Evolutionary conservation across 805 yeast species (phyloP).

Genomic region (Candida insectorum): DNA sequence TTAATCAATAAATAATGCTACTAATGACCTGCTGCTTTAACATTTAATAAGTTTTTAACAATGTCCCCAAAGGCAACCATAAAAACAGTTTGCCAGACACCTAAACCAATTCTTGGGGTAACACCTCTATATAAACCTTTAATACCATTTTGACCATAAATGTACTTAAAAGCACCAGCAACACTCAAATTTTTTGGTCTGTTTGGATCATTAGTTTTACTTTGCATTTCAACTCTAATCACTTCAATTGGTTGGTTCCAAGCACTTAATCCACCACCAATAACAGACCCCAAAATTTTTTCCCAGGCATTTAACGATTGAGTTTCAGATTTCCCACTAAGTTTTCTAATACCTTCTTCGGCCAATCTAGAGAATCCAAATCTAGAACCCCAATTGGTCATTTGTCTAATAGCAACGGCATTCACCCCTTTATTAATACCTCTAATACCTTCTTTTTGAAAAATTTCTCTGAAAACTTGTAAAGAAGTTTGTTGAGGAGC

Average conservation of each 20-base stretch:
- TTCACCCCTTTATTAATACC: constrained; percentile 98
- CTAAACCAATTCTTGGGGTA: constrained; percentile 93
- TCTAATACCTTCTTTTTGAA: constrained; percentile 78
- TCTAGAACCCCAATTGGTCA: constrained; percentile 99
- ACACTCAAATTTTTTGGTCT: constrained; percentile 91
- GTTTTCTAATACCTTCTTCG: constrained; percentile 72
- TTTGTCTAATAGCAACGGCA: constrained; percentile 98
- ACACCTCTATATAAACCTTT: constrained; percentile 95
- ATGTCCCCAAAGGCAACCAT: constrained; percentile 98
- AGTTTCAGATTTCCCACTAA: constrained; percentile 53
- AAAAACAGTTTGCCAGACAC: constrained; percentile 97
- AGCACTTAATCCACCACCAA: constrained; percentile 97
- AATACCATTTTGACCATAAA: constrained; percentile 77
- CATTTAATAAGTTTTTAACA: constrained; percentile 39
- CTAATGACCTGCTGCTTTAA: constrained; percentile 39
- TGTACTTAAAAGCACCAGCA: constrained; percentile 71
- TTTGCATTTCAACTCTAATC: constrained; percentile 96
- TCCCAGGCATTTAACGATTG: constrained; percentile 71
- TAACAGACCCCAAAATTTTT: constrained; percentile 77
- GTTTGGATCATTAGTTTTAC: constrained; percentile 88
- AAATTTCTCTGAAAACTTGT: constrained; percentile 84
- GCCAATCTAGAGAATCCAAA: constrained; percentile 91
- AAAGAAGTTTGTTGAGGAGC: constrained; percentile 66
- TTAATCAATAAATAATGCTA: background rate
- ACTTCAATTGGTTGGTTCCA: constrained; percentile 99